Evolutionary conservation across 1,284 basidiomycete species (phyloP), one percentile per base, ranked within the genome.

Genomic region (Papiliotrema laurentii): DNA sequence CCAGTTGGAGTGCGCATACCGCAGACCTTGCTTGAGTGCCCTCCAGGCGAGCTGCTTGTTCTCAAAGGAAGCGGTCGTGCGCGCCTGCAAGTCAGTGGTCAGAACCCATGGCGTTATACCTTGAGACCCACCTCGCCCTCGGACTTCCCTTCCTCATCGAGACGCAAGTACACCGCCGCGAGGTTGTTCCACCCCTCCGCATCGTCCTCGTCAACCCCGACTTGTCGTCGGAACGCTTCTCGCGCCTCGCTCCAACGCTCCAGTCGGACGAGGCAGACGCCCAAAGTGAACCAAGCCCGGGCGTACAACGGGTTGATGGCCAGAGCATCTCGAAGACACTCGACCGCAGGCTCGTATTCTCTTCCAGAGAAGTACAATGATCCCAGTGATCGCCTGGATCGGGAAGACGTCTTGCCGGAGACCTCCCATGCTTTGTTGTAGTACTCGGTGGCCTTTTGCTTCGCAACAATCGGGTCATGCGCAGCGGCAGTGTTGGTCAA

Each of bases 121-220:
- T 3, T 16, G 4, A 7, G 2, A 38, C 53, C 44, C 43, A 55
- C 53, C 43, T 51, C 45, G 16, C 28, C 48, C 34, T 49, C 31
- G 24, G 35, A 10, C 22, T 42, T 19, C 0, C 58, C 61, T 36
- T 66, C 66, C 49, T 80, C 77, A 24, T 82, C 84, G 70, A 92
- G 79, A 26, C 89, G 83, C 47, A 99, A 80, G 72, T 97, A 97
- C 63, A 93, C 86, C 55, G 87, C 93, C 21, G 94, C 96, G 47
- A 99, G 77, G 71, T 99, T 99, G 69, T 87, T 97, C 96, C 96
- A 98, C 57, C 90, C 93, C 78, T 98, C 94, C 3, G 83, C 89
- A 66, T 99, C 93, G 61, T 98, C 94, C 54, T 94, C 90, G 55
- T 97, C 93, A 53, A 98, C 83, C 9, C 81, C 77, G 0, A 96